Evolutionary conservation across 805 yeast species (phyloP).

Genomic region (Yamadazyma olivae): DNA sequence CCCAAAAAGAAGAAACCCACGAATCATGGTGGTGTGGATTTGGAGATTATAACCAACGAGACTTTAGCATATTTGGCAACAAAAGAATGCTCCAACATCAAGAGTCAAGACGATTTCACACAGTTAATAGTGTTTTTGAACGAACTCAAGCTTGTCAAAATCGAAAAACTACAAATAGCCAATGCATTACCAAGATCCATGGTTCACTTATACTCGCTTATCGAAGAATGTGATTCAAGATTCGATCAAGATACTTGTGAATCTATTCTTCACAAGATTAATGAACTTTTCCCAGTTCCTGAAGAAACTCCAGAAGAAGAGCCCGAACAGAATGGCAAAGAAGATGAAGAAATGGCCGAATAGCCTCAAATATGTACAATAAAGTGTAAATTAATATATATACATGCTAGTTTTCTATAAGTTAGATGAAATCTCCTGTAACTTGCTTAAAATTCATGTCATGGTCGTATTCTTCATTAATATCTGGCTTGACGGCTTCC

Average conservation of each 20-base stretch:
- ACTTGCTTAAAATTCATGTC: conserved; percentile 5
- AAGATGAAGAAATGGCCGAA: neutral
- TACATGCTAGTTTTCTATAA: too few species aligned
- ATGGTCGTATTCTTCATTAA: conserved; percentile 6
- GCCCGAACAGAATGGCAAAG: conserved; percentile 2
- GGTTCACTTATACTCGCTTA: conserved; percentile 73
- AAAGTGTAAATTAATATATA: neutral
- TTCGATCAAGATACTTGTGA: conserved; percentile 67
- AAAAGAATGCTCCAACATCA: conserved; percentile 22
- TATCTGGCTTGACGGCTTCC: neutral
- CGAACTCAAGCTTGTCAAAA: conserved; percentile 62
- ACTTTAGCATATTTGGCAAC: conserved; percentile 37
- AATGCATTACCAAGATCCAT: conserved; percentile 76
- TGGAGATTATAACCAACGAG: conserved; percentile 51
- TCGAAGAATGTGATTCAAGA: conserved; percentile 91
- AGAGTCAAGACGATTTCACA: conserved; percentile 20
- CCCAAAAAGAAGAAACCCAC: conserved; percentile 28
- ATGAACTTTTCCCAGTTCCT: conserved; percentile 49
- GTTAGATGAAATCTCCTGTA: conserved; percentile 12
- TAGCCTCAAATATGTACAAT: neutral
- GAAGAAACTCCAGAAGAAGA: conserved; percentile 23
- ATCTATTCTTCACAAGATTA: conserved; percentile 53
- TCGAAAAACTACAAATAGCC: conserved; percentile 80
- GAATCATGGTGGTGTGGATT: conserved; percentile 41
- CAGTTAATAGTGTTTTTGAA: conserved; percentile 46